Evolutionary conservation across 495 filamentous ascomycete genomes (phyloP).

Genomic region (Letharia columbiana): DNA sequence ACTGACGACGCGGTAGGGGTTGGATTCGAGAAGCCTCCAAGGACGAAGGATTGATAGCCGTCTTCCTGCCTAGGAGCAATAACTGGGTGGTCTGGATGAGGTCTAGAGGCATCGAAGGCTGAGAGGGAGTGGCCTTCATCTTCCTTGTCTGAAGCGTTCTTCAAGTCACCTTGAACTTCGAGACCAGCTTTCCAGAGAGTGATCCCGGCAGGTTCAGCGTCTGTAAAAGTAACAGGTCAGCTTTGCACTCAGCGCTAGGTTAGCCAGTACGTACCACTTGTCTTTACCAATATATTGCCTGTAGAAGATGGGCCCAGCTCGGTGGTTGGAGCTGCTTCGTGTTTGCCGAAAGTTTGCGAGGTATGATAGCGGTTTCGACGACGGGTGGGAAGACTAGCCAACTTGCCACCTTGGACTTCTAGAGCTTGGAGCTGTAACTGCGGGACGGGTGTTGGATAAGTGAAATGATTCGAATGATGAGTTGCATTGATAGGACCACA

Average conservation of each 20-base stretch:
- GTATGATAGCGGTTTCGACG: conserved; percentile 4
- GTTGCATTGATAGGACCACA: not conserved
- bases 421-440: not conserved
- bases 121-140: not conserved
- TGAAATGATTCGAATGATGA: not conserved
- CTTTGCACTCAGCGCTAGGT: not conserved
- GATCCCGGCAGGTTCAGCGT: not conserved
- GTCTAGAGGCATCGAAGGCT: not conserved
- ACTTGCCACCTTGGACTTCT: not conserved
- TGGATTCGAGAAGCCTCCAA: conserved; percentile 12
- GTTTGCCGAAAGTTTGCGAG: not conserved
- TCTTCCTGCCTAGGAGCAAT: conserved; percentile 15
- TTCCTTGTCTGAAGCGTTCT: not conserved
- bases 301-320: not conserved
- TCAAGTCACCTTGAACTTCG: not conserved
- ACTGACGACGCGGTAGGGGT: conserved; percentile 14
- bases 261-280: not conserved
- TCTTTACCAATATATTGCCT: not conserved
- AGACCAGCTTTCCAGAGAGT: not conserved
- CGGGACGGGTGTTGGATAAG: not conserved
- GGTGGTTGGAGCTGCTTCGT: not conserved
- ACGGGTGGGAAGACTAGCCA: not conserved
- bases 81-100: not conserved
- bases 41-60: conserved; percentile 23
- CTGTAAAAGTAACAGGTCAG: not conserved